A percentile compares a stretch with the other conserved stretches of the same genome.
phyloP scores from a whole-genome alignment of 345 rosid genomes.

The Populus euphratica region DNA sequence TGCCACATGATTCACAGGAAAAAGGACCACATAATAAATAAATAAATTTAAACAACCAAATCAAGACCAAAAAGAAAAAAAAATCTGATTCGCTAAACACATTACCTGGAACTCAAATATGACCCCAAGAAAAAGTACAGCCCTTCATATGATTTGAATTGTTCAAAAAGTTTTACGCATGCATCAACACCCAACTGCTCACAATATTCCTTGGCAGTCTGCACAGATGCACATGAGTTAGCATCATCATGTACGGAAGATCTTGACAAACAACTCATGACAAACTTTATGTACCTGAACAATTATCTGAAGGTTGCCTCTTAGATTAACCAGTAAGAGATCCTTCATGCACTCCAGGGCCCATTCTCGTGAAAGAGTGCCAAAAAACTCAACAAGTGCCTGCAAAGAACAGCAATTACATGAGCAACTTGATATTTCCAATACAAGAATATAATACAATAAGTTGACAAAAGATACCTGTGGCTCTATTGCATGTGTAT shows the following conservation, averaged over 20 bases:
- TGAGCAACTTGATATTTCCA: not conserved
- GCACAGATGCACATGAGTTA: constrained; percentile 19
- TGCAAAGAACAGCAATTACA: constrained; percentile 26
- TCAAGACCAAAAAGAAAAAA: not conserved
- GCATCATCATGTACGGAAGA: not conserved
- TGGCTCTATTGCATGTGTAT: constrained; percentile 99
- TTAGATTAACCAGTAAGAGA: constrained; percentile 80
- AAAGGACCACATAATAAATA: constrained; percentile 6
- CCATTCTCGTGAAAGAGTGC: constrained; percentile 97
- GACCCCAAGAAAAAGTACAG: constrained; percentile 96
- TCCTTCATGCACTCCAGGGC: constrained; percentile 99
- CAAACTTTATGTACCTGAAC: constrained; percentile 65
- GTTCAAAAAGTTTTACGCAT: constrained; percentile 94
- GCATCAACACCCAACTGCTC: constrained; percentile 95
- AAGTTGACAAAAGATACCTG: constrained; percentile 50
- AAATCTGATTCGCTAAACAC: not conserved
- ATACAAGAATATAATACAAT: not conserved
- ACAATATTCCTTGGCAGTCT: constrained; percentile 97
- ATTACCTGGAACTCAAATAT: constrained; percentile 87
- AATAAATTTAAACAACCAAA: constrained; percentile 1
- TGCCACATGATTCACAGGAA: constrained; percentile 24
- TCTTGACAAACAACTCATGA: constrained; percentile 11
- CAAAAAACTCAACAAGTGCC: constrained; percentile 98
- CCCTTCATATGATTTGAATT: constrained; percentile 96
- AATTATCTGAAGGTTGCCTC: constrained; percentile 97